Percentiles rank a stretch among this genome's conserved stretches.
phyloP scores from a whole-genome alignment of 768 basidiomycete species.

The Macrolepiota dolichaula region DNA sequence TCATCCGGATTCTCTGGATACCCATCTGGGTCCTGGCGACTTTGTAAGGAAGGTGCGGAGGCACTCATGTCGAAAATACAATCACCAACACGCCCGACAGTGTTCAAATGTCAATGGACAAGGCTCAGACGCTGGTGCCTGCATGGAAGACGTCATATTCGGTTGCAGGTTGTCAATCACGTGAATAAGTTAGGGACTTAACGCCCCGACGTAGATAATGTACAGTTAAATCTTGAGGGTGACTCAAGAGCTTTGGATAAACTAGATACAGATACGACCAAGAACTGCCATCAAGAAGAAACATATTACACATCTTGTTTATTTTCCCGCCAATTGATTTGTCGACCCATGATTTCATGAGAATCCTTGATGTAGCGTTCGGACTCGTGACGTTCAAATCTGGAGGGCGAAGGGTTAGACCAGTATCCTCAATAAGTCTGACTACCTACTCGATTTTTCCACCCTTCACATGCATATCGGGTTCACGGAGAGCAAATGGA shows the following conservation, averaged over 20 bases:
- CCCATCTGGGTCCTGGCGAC: neutral
- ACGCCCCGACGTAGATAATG: neutral
- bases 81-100: neutral
- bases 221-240: neutral
- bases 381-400: conserved; percentile 67
- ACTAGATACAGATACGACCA: neutral
- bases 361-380: conserved; percentile 63
- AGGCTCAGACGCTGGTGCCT: neutral
- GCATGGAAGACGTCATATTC: neutral
- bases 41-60: neutral
- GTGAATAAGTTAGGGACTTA: neutral
- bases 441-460: conserved; percentile 61
- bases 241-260: neutral
- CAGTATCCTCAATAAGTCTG: neutral
- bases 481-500: conserved; percentile 86
- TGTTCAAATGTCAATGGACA: neutral
- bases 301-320: neutral
- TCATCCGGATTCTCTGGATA: conserved; percentile 1
- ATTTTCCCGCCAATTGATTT: conserved; percentile 5
- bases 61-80: neutral
- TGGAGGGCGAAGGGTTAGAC: conserved; percentile 22
- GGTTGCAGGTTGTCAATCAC: neutral
- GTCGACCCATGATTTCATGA: conserved; percentile 41
- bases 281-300: neutral
- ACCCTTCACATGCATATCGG: conserved; percentile 83